Base-by-base conservation (phyloP, 2,329 filamentous ascomycete species). In the Aspergillus japonicus region DNA sequence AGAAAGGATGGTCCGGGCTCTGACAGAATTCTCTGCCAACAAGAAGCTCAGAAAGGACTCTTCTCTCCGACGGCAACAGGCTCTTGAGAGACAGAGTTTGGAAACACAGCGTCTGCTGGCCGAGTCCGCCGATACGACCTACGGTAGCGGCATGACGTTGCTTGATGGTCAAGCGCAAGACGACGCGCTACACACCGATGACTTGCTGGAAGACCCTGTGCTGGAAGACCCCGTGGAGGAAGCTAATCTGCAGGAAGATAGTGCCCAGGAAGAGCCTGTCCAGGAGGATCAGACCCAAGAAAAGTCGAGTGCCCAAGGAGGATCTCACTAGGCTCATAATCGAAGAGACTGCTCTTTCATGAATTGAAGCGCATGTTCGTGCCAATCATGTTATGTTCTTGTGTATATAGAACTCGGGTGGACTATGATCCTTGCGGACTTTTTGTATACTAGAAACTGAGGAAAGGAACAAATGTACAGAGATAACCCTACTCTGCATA, bases 1-100 rank as follows among this genome's bases (percentile, higher is more conserved):
- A 77, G 82, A 86, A 54, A 87, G 85, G 71, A 93, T 98, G 69
- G 84, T 89, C 64, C 75, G 82, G 8, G 83, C 84, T 14, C 79
- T 92, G 31, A 80, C 79, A 31, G 79, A 84, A 29, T 83, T 92
- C 64, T 85, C 81, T 61, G 69, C 74, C 60, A 75, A 75, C 70
- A 75, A 76, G 61, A 73, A 75, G 50, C 62, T 80, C 26, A 68
- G 75, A 33, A 76, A 74, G 57, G 72, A 76, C 52, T 70, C 75
- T 39, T 77, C 74, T 21, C 66, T 74, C 54, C 71, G 64, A 24
- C 75, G 73, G 29, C 74, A 77, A 57, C 74, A 75, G 59, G 69
- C 71, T 3, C 56, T 77, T 56, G 68, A 75, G 55, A 75, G 74
- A 63, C 75, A 77, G 59, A 66, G 71, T 11, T 55, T 65, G 23